phyloP scores from a whole-genome alignment of 768 basidiomycete genomes.

The Rhizopogon vinicolor region DNA sequence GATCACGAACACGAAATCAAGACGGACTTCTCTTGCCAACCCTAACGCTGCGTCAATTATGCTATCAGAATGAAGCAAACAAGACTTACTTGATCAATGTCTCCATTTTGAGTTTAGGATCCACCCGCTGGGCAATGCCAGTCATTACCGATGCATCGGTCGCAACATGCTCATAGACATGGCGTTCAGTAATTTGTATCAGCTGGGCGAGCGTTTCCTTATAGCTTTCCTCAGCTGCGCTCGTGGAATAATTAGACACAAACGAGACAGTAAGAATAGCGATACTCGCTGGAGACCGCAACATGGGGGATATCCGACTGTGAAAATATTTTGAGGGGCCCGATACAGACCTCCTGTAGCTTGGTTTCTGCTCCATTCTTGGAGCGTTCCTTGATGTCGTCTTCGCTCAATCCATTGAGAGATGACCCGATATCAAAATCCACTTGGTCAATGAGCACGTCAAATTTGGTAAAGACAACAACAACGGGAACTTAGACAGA shows the following conservation, averaged over 20 bases:
- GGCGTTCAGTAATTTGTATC: not conserved
- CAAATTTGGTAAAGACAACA: not conserved
- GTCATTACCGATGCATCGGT: not conserved
- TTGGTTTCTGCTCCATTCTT: not conserved
- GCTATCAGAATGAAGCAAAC: not conserved
- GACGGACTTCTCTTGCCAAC: not conserved
- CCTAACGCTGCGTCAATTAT: not conserved
- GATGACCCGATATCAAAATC: not conserved
- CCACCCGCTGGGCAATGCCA: not conserved
- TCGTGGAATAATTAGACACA: not conserved
- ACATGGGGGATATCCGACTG: not conserved
- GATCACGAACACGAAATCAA: not conserved
- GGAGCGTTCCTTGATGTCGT: not conserved
- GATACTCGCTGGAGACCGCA: not conserved
- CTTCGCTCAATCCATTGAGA: not conserved
- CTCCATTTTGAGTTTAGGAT: not conserved
- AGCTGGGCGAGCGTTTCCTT: not conserved
- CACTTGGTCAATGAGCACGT: not conserved
- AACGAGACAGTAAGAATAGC: not conserved
- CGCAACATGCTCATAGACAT: not conserved
- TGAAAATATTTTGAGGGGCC: not conserved
- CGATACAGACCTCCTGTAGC: not conserved
- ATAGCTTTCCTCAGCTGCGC: not conserved
- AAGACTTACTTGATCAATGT: not conserved
- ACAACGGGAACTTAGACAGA: not conserved